Base-by-base conservation (phyloP, 345 rosid species). In the Eucalyptus cloeziana region DNA sequence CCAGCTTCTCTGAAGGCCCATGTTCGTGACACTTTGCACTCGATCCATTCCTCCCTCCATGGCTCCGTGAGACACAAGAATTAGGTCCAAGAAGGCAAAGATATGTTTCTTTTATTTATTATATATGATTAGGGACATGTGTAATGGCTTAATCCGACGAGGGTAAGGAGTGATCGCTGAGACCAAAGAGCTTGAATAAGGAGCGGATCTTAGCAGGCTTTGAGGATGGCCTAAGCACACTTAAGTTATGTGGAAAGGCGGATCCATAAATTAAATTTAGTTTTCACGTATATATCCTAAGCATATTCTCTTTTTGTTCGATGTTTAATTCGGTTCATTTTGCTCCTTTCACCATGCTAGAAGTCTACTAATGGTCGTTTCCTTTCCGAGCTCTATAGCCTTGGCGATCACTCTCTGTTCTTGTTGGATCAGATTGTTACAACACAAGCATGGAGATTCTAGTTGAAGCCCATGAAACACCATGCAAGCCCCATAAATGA, bases 371-470 rank as follows among this genome's bases (percentile, higher is more conserved):
- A 54, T 54, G 4, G 2, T 0, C 1, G 2, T 56, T 56, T 56
- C 30, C 13, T 56, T 24, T 56, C 0, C 5, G 3, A 56, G 10
- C 30, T 56, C 13, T 10, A 56, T 56, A 24, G 1, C 30, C 13
- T 4, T 56, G 62, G 30, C 0, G 3, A 56, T 1, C 62, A 56
- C 3, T 24, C 13, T 24, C 1, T 56, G 3, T 8, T 8, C 9
- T 51, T 19, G 1, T 24, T 22, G 3, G 13, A 9, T 2, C 3
- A 1, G 11, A 22, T 56, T 56, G 5, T 24, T 10, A 56, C 6
- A 24, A 4, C 1, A 56, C 13, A 24, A 56, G 17, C 30, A 30
- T 6, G 33, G 15, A 62, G 17, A 62, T 62, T 30, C 31, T 62
- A 12, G 85, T 76, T 40, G 15, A 76, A 76, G 7, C 13, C 3